Conservation (phyloP, 768 basidiomycete genomes). For the Russula sp. region DNA sequence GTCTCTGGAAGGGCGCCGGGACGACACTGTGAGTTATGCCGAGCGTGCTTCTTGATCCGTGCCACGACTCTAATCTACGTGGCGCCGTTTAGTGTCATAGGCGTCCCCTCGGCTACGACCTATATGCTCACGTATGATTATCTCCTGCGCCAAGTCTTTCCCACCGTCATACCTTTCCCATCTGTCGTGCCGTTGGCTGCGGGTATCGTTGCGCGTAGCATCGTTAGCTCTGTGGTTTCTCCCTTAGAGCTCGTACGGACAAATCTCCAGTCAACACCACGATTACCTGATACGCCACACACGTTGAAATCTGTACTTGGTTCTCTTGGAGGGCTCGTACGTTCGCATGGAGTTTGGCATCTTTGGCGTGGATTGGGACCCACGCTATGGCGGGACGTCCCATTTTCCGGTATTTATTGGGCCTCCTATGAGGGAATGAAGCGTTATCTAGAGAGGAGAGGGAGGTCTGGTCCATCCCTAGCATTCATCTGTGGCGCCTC, state of each 20-base stretch:
- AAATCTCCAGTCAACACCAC: conserved; percentile 84
- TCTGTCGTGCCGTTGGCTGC: conserved; percentile 67
- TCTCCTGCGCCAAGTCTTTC: conserved; percentile 58
- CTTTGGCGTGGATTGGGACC: conserved; percentile 91
- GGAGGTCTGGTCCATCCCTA: conserved; percentile 53
- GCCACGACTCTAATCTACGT: conserved; percentile 21
- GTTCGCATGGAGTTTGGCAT: conserved; percentile 55
- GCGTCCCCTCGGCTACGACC: conserved; percentile 84
- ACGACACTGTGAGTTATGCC: conserved; percentile 70
- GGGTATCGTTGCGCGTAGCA: conserved; percentile 75
- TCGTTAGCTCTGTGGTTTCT: conserved; percentile 71
- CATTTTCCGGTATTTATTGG: conserved; percentile 97
- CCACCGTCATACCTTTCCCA: conserved; percentile 50
- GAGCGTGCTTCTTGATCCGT: not conserved
- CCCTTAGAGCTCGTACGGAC: conserved; percentile 93
- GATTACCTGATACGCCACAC: conserved; percentile 61
- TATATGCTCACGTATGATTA: conserved; percentile 98
- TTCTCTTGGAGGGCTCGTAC: conserved; percentile 55
- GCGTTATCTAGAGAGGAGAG: conserved; percentile 46
- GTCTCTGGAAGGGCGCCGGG: conserved; percentile 93
- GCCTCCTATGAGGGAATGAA: conserved; percentile 88
- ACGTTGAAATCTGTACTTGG: conserved; percentile 69
- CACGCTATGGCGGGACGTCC: conserved; percentile 95
- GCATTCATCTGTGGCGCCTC: conserved; percentile 88
- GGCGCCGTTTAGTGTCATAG: conserved; percentile 58